A percentile compares a stretch with the other conserved stretches of the same genome.
Conservation (phyloP, 805 yeast species). For the Dipodascus geniculatus region DNA sequence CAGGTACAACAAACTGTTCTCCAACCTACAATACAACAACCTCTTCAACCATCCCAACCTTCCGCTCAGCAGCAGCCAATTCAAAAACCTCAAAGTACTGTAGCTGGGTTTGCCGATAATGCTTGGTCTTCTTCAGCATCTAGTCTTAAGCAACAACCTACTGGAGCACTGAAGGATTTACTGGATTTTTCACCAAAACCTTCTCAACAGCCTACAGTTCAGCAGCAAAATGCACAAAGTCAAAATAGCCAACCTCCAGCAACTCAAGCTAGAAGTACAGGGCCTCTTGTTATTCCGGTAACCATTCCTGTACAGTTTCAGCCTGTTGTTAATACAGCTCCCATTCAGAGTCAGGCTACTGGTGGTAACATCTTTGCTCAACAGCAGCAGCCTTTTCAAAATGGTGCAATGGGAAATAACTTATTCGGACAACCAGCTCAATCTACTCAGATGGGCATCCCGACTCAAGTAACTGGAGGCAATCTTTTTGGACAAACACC, state of each 20-base stretch:
- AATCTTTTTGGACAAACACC: neutral
- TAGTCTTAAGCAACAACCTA: slow-evolving; percentile 17
- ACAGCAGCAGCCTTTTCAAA: slow-evolving; percentile 5
- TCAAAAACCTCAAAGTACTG: slow-evolving; percentile 49
- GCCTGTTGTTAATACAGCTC: slow-evolving; percentile 4
- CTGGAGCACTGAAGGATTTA: slow-evolving; percentile 26
- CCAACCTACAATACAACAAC: slow-evolving; percentile 32
- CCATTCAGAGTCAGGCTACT: slow-evolving; percentile 22
- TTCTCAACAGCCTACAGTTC: slow-evolving; percentile 13
- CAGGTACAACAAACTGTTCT: slow-evolving; percentile 33
- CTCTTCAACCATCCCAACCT: slow-evolving; percentile 37
- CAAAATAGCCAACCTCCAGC: slow-evolving; percentile 3
- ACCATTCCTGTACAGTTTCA: slow-evolving; percentile 15
- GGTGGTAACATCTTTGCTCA: slow-evolving; percentile 30
- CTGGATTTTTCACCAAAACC: slow-evolving; percentile 18
- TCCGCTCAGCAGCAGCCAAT: slow-evolving; percentile 23
- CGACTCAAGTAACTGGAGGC: neutral
- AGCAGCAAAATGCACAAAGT: slow-evolving; percentile 4
- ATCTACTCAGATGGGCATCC: too few relatives aligned
- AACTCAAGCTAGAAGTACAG: slow-evolving; percentile 21
- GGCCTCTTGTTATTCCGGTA: slow-evolving; percentile 25
- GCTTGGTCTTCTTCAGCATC: slow-evolving; percentile 8
- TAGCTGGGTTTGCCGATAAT: slow-evolving; percentile 9
- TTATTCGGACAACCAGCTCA: too few relatives aligned
- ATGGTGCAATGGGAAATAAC: too few relatives aligned